A percentile compares a stretch with the other conserved stretches of the same genome.
These are phyloP conservation scores for Scheffersomyces quercinus DNA, from an alignment of 1,139 yeast species.

Conservation along the genomic window DNA sequence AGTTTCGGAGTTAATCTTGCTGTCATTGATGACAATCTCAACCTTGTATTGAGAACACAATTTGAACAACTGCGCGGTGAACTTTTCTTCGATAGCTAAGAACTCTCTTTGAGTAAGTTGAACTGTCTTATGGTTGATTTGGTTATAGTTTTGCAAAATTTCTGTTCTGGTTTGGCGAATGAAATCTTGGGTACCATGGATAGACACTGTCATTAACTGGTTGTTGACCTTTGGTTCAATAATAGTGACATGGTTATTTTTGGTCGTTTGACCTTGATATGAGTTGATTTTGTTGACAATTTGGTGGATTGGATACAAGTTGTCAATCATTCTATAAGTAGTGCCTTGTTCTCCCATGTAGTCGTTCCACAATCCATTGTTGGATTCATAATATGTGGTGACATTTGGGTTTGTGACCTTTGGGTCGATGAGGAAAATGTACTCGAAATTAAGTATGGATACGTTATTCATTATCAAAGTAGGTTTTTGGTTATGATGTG, in stretches of 20 bases:
- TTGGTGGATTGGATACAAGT: conserved; percentile 21
- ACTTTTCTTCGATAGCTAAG: conserved; percentile 21
- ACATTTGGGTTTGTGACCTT: conserved; percentile 21
- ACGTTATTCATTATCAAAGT: conserved; percentile 11
- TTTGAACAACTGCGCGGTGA: conserved; percentile 32
- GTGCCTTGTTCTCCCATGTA: conserved; percentile 11
- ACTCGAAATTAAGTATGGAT: conserved; percentile 35
- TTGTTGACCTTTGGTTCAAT: conserved; percentile 30
- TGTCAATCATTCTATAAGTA: conserved; percentile 26
- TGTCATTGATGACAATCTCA: conserved; percentile 48
- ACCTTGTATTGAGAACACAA: conserved; percentile 48
- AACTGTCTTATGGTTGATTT: conserved; percentile 35
- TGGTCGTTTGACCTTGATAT: neutral
- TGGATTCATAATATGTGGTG: conserved; percentile 29
- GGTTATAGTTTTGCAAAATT: conserved; percentile 34
- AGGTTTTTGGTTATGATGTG: neutral
- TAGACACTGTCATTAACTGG: conserved; percentile 31
- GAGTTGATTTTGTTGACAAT: conserved; percentile 17
- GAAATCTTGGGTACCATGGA: conserved; percentile 33
- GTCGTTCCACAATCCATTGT: conserved; percentile 35
- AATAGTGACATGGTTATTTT: conserved; percentile 20
- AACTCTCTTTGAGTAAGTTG: conserved; percentile 26
- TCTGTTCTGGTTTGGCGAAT: conserved; percentile 26
- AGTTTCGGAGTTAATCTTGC: conserved; percentile 28
- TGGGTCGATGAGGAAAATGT: conserved; percentile 37